Evolutionary conservation across 495 filamentous ascomycete genomes (phyloP).

Genomic region (Neurospora sp.): DNA sequence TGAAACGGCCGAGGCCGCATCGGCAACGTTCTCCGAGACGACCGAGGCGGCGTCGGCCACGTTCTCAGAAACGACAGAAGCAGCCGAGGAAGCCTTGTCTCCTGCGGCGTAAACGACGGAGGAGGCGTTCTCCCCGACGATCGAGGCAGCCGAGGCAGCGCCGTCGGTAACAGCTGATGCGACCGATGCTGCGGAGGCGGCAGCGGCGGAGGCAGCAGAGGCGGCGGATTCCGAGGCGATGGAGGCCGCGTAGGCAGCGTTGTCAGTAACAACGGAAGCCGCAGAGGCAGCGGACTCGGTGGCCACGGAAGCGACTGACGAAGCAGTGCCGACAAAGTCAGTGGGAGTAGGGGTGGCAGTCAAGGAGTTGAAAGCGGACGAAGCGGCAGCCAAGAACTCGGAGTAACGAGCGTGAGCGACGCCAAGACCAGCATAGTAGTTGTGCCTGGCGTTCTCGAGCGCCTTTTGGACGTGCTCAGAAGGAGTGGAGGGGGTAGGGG

Average conservation of each 20-base stretch:
- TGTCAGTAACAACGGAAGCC: constrained; percentile 21
- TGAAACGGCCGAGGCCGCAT: constrained; percentile 30
- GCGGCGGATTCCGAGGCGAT: constrained; percentile 20
- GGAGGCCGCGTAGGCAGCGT: constrained; percentile 17
- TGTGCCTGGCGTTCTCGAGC: constrained; percentile 50
- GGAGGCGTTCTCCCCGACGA: constrained; percentile 18
- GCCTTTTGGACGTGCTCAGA: constrained; percentile 41
- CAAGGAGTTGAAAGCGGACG: constrained; percentile 45
- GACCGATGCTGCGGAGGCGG: constrained; percentile 28
- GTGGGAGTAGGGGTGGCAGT: constrained; percentile 40
- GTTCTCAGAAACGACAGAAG: constrained; percentile 19
- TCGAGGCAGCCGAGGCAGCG: constrained; percentile 26
- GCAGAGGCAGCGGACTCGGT: constrained; percentile 22
- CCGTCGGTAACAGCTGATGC: constrained; percentile 3
- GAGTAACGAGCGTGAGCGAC: constrained; percentile 68
- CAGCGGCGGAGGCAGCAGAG: constrained; percentile 37
- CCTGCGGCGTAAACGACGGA: constrained; percentile 18
- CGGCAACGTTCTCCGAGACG: constrained; percentile 11
- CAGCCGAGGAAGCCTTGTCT: constrained; percentile 14
- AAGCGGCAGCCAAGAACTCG: constrained; percentile 60
- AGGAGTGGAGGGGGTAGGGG: constrained; percentile 42
- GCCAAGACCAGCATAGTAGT: constrained; percentile 70
- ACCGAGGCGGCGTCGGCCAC: constrained; percentile 18
- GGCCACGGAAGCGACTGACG: constrained; percentile 23
- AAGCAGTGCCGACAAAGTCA: constrained; percentile 30